These are phyloP conservation scores for Lindgomyces ingoldianus DNA, from an alignment of 495 filamentous ascomycete genomes.

Conservation along the genomic window DNA sequence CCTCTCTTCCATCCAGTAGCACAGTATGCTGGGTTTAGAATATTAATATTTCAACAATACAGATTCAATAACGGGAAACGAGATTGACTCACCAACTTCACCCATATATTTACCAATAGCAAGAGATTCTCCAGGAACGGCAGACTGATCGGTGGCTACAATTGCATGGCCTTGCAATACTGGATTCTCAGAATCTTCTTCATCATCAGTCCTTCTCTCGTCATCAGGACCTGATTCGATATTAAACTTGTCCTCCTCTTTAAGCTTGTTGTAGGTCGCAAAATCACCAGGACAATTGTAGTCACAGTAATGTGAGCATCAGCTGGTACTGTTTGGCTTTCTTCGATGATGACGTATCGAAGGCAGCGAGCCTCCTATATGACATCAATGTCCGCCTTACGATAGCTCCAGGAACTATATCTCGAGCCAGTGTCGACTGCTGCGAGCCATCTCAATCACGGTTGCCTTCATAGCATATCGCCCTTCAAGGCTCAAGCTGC, in stretches of 20 bases:
- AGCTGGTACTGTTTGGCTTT: slow-evolving; percentile 72
- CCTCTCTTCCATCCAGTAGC: slow-evolving; percentile 79
- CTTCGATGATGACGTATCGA: slow-evolving; percentile 64
- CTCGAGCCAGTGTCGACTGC: slow-evolving; percentile 72
- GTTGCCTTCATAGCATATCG: slow-evolving; percentile 79
- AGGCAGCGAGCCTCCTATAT: not conserved
- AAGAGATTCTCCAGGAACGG: slow-evolving; percentile 77
- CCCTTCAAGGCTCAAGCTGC: slow-evolving; percentile 76
- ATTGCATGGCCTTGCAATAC: slow-evolving; percentile 58
- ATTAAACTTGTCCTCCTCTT: slow-evolving; percentile 52
- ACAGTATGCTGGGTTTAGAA: slow-evolving; percentile 53
- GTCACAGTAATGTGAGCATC: slow-evolving; percentile 74
- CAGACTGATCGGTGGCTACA: slow-evolving; percentile 70
- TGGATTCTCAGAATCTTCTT: slow-evolving; percentile 38
- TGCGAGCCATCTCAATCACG: slow-evolving; percentile 73
- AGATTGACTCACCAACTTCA: slow-evolving; percentile 58
- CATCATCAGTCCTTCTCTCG: slow-evolving; percentile 54
- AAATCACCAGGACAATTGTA: slow-evolving; percentile 71
- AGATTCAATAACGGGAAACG: not conserved
- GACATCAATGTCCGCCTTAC: slow-evolving; percentile 48
- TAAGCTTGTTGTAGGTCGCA: slow-evolving; percentile 68
- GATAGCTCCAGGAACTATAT: slow-evolving; percentile 80
- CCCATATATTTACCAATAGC: slow-evolving; percentile 78
- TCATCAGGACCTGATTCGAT: slow-evolving; percentile 64
- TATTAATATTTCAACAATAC: not conserved